These are phyloP conservation scores for Eucalyptus melliodora DNA, from an alignment of 345 rosid genomes.

Conservation along the genomic window DNA sequence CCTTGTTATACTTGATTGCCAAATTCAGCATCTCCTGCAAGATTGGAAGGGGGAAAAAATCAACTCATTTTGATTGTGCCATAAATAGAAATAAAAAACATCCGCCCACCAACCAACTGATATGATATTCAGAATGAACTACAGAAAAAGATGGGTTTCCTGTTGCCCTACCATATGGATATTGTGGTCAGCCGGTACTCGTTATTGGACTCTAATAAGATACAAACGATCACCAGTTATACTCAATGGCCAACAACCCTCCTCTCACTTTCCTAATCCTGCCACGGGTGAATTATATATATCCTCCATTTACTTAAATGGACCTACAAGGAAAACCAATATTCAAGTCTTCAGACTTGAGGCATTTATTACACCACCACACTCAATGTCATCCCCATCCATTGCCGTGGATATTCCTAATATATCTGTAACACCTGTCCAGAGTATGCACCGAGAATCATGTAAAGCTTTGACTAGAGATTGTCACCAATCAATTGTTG, in stretches of 20 bases:
- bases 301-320: background rate
- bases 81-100: background rate
- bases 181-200: background rate
- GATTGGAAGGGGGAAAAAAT: background rate
- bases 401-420: background rate
- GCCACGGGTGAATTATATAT: background rate
- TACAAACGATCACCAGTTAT: background rate
- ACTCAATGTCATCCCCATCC: background rate
- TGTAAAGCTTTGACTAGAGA: background rate
- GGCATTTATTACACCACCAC: background rate
- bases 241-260: background rate
- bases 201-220: background rate
- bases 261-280: background rate
- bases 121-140: background rate
- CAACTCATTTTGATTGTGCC: background rate
- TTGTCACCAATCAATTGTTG: background rate
- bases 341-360: background rate
- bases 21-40: slow-evolving; percentile 84
- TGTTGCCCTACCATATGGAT: background rate
- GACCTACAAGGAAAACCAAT: background rate
- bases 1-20: slow-evolving; percentile 85
- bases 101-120: background rate
- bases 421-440: background rate
- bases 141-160: background rate
- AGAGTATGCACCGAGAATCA: background rate